A percentile compares a stretch with the other conserved stretches of the same genome.
phyloP scores from a whole-genome alignment of 129 eudicot genomes.

The Calendula officinalis region DNA sequence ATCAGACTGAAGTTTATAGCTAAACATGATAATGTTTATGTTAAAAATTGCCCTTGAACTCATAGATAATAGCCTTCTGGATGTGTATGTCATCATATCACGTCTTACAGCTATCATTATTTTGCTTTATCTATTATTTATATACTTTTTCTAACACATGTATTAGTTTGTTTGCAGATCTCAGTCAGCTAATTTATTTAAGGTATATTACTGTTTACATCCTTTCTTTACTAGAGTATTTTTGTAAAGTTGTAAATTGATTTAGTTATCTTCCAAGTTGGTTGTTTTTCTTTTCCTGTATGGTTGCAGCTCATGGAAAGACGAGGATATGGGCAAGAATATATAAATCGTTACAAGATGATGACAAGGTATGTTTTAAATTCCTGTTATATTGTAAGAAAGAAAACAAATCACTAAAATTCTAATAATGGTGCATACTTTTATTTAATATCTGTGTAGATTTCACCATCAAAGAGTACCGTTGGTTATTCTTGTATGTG shows the following conservation, averaged over 20 bases:
- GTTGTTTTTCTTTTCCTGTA: neutral
- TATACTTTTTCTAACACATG: slow-evolving; percentile 16
- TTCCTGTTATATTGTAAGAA: neutral
- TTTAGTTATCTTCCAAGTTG: no score
- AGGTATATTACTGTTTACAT: slow-evolving; percentile 61
- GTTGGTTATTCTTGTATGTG: slow-evolving; percentile 93
- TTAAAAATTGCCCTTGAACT: slow-evolving; percentile 92
- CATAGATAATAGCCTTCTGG: slow-evolving; percentile 91
- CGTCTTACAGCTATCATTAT: slow-evolving; percentile 1
- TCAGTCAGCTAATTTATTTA: slow-evolving; percentile 89
- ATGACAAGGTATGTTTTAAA: slow-evolving; percentile 69
- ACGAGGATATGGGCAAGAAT: slow-evolving; percentile 90
- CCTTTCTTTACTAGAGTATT: slow-evolving; percentile 3
- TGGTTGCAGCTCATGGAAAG: slow-evolving; percentile 93
- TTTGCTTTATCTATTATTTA: neutral
- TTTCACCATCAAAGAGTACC: slow-evolving; percentile 99
- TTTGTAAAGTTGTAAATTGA: neutral
- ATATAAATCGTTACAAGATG: slow-evolving; percentile 93
- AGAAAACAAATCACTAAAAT: neutral
- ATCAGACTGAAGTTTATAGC: slow-evolving; percentile 8
- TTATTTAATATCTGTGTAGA: slow-evolving; percentile 41
- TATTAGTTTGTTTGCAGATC: slow-evolving; percentile 56
- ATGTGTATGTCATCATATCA: slow-evolving; percentile 60
- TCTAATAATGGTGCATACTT: neutral
- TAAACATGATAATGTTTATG: slow-evolving; percentile 12